Base-by-base conservation (phyloP, 805 yeast genomes). In the Zygosaccharomyces rouxii region DNA sequence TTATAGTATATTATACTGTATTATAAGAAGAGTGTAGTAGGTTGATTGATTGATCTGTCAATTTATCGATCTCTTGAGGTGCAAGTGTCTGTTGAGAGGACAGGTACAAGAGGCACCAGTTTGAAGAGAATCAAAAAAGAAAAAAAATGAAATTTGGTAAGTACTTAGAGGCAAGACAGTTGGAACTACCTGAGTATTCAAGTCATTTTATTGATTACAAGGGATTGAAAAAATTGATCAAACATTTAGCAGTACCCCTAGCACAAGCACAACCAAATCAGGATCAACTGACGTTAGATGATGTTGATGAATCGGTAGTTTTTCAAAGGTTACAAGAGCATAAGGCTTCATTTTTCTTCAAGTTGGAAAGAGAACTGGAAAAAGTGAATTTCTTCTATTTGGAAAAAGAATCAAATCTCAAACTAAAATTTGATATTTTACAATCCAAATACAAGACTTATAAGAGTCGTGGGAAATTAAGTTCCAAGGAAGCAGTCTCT, bases 171-270 rank as follows among this genome's bases (percentile, higher is more conserved):
- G 86, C 95, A 38, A 81, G 97, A 64, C 97, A 89, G 70, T 75
- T 94, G 57, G 97, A 92, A 67, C 74, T 92, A 50, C 98, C 98
- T 9, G 99, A 94, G 68, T 94, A 94, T 67, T 82, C 95, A 43
- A 89, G 92, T 33, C 85, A 88, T 64, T 94, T 92, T 71, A 92
- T 94, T 63, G 89, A 94, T 71, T 94, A 94, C 70, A 94, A 94
- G 71, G 94, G 92, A 3, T 72, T 92, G 50, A 92, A 92, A 68
- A 94, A 92, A 75, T 77, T 90, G 56, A 92, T 92, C 62, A 92
- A 92, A 68, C 84, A 85, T 42, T 72, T 92, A 40, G 86, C 87
- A 3, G 74, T 67, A 4, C 76, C 76, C 2, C 62, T 70, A n/a
- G 41, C 50, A 5, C 56, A 42, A 38, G 42, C 44, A 13, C 42